These are phyloP conservation scores for Schoenoplectus tabernaemontani DNA, from an alignment of 202 grass and related monocot genomes.

Conservation along the genomic window DNA sequence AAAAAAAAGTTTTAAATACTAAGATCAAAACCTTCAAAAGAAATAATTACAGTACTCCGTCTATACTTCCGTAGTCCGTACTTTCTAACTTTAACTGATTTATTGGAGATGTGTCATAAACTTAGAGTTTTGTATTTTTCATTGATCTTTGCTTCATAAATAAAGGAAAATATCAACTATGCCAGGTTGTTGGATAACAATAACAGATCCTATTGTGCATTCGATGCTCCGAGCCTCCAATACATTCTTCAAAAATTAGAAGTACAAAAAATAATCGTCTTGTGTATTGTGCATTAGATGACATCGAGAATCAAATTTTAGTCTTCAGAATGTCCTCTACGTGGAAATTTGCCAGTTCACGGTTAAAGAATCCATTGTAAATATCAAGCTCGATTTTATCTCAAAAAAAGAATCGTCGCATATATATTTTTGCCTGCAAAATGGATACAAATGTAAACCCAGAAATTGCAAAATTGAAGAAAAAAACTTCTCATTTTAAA, in stretches of 20 bases:
- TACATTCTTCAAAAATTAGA: not conserved
- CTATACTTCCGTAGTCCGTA: too few relatives aligned
- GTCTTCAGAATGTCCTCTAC: too few relatives aligned
- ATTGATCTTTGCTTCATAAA: not conserved
- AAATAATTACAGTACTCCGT: not conserved
- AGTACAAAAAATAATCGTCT: too few relatives aligned
- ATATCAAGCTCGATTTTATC: not conserved
- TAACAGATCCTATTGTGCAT: too few relatives aligned
- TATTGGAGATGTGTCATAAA: not conserved
- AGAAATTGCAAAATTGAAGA: not conserved
- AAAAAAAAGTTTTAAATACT: not conserved
- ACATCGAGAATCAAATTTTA: too few relatives aligned
- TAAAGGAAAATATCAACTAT: not conserved
- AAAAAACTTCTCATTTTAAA: not conserved
- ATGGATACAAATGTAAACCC: not conserved
- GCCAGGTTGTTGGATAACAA: not conserved
- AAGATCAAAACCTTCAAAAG: not conserved
- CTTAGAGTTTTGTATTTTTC: not conserved
- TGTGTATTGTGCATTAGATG: too few relatives aligned
- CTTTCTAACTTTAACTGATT: not conserved
- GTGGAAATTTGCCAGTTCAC: not conserved
- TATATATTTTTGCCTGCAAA: not conserved
- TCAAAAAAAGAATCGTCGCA: not conserved
- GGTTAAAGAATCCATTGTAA: too few relatives aligned
- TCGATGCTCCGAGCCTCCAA: not conserved